A percentile compares a stretch with the other conserved stretches of the same genome.
phyloP scores from a whole-genome alignment of 2,329 filamentous ascomycete genomes.

The Aspergillus calidoustus region DNA sequence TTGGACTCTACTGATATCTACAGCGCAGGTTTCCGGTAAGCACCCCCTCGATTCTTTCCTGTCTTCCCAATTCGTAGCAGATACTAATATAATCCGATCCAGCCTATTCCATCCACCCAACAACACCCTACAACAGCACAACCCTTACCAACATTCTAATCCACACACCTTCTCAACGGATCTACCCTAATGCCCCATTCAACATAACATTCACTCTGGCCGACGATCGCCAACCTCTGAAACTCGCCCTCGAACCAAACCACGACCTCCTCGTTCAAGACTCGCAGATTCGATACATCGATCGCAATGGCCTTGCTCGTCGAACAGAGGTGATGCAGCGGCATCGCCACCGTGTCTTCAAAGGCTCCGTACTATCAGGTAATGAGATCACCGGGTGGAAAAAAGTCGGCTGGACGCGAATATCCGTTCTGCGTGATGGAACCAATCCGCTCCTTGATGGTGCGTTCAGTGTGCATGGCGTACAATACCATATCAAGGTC shows the following conservation, averaged over 20 bases:
- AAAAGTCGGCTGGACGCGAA: constrained; percentile 18
- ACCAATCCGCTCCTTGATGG: constrained; percentile 19
- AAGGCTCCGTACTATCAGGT: constrained; percentile 1
- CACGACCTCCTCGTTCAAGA: constrained; percentile 14
- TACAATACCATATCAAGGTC: constrained; percentile 13
- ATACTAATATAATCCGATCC: not conserved
- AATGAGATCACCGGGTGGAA: not conserved
- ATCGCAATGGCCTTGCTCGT: not conserved
- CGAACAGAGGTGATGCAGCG: not conserved
- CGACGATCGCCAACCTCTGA: not conserved
- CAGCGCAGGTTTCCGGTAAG: not conserved
- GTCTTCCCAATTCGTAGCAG: too few relatives aligned
- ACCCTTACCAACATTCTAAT: constrained; percentile 4
- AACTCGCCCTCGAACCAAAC: constrained; percentile 15
- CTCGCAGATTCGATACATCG: constrained; percentile 17
- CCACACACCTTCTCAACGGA: not conserved
- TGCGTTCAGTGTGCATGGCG: constrained; percentile 6
- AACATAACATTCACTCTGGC: constrained; percentile 12
- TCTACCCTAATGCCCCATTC: not conserved
- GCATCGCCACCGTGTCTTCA: constrained; percentile 3
- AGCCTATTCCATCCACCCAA: constrained; percentile 14
- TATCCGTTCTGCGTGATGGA: constrained; percentile 18
- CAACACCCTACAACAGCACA: not conserved
- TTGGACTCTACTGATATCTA: not conserved
- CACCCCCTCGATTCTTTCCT: not conserved